Evolutionary conservation across 2,329 filamentous ascomycete genomes (phyloP).

Genomic region (Diaporthe sp.): DNA sequence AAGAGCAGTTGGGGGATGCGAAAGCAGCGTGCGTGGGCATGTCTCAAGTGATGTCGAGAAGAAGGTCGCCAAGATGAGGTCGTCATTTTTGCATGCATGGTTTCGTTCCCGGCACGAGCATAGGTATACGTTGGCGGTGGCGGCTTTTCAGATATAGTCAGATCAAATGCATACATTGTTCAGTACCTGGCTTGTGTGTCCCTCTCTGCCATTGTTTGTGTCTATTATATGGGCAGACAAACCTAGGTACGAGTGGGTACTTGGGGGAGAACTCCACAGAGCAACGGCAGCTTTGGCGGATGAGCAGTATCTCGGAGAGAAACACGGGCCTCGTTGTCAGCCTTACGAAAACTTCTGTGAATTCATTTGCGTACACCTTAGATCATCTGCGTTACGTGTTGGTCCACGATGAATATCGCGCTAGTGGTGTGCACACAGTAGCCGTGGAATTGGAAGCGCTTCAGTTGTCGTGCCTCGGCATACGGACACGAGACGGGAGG

Average conservation of each 20-base stretch:
- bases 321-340: too few species aligned
- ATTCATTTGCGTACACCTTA: too few species aligned
- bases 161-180: conserved; percentile 33
- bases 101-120: conserved; percentile 25
- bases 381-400: too few species aligned
- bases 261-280: neutral
- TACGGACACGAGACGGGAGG: too few species aligned
- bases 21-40: conserved; percentile 4
- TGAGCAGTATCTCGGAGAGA: too few species aligned
- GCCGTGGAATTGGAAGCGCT: too few species aligned
- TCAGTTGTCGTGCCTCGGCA: too few species aligned
- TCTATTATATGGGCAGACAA: neutral
- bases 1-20: neutral
- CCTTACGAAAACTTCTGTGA: too few species aligned
- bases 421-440: too few species aligned
- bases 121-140: conserved; percentile 33
- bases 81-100: conserved; percentile 37
- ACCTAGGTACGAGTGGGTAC: neutral
- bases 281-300: neutral
- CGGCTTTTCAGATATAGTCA: conserved; percentile 28
- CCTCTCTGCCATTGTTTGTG: neutral
- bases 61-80: conserved; percentile 1
- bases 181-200: neutral
- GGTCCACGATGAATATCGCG: too few species aligned
- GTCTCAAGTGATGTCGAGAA: neutral